A percentile compares a stretch with the other conserved stretches of the same genome.
Conservation (phyloP, 441 rosid species). For the Populus hybrid region DNA sequence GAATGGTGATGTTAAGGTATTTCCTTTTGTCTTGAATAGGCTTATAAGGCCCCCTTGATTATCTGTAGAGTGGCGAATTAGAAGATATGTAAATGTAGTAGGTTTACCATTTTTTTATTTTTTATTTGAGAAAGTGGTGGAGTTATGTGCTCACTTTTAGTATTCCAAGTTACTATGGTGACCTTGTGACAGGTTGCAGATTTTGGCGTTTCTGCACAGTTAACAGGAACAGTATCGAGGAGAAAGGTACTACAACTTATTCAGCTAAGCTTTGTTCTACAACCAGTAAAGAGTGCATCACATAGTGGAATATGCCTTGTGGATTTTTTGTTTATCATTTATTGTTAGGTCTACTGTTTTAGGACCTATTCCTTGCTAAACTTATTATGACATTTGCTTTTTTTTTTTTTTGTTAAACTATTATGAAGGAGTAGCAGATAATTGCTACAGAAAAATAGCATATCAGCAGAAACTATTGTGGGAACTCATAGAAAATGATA, state of each 20-base stretch:
- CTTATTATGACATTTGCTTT: neutral
- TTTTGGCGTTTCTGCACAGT: constrained; percentile 98
- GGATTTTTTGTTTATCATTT: neutral
- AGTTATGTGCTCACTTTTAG: constrained; percentile 16
- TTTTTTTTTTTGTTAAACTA: neutral
- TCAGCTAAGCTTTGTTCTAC: neutral
- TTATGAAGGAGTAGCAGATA: neutral
- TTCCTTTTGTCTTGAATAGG: constrained; percentile 19
- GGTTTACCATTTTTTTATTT: neutral
- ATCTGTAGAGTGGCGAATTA: constrained; percentile 8
- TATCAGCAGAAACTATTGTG: neutral
- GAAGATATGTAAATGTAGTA: neutral
- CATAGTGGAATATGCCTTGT: neutral
- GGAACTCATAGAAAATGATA: neutral
- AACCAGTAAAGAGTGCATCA: neutral
- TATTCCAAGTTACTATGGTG: constrained; percentile 22
- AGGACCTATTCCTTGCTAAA: constrained; percentile 1
- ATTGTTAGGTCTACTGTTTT: neutral
- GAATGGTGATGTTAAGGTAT: constrained; percentile 98
- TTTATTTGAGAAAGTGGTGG: neutral
- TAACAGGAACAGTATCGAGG: constrained; percentile 92
- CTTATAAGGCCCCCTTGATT: constrained; percentile 1
- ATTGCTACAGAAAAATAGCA: neutral
- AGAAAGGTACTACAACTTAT: constrained; percentile 72
- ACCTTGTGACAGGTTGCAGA: constrained; percentile 83